Base-by-base conservation (phyloP, 805 yeast genomes). In the Ogataea kodamae region DNA sequence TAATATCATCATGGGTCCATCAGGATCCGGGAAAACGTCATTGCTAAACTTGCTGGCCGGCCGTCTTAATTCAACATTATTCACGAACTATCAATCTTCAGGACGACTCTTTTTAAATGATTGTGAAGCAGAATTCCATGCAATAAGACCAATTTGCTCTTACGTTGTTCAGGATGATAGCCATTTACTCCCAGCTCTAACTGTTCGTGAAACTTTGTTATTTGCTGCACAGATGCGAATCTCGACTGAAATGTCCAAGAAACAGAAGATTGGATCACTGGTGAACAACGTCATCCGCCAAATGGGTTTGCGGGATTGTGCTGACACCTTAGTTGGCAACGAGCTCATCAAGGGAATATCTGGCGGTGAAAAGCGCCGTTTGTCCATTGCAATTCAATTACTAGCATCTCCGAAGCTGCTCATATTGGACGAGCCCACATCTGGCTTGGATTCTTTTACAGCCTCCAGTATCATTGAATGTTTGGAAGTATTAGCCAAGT, bases 351-450 rank as follows among this genome's bases (percentile, higher is more conserved):
- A 78, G 49, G 87, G 87, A 20, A 73, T 81, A 7, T 75, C 82
- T 33, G 87, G 87, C 15, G 88, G 86, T 36, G 96, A 87, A 53
- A 84, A 83, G 53, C 69, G 95, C 48, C 67, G 95, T 45, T 81
- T 87, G 0, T 79, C 90, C 0, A 84, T 87, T 55, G 90, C 89
- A 2, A 72, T 84, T 26, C 95, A 86, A 52, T 61, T 87, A 21
- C 61, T 87, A 24, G 76, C 79, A 39, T 76, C 76, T 37, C 90
- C 94, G 0, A 76, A 77, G 37, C 67, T 87, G 22, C 54, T 87
- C 21, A 68, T 87, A 30, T 57, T 87, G 15, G 96, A 87, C 57
- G 96, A 87, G 51, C 95, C 96, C 2, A 87, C 95, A 0, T 83
- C 94, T 4, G 96, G 96, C 0, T 65, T 87, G 16, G 96, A 87